Base-by-base conservation (phyloP, 345 rosid genomes). In the Anacardium occidentale region DNA sequence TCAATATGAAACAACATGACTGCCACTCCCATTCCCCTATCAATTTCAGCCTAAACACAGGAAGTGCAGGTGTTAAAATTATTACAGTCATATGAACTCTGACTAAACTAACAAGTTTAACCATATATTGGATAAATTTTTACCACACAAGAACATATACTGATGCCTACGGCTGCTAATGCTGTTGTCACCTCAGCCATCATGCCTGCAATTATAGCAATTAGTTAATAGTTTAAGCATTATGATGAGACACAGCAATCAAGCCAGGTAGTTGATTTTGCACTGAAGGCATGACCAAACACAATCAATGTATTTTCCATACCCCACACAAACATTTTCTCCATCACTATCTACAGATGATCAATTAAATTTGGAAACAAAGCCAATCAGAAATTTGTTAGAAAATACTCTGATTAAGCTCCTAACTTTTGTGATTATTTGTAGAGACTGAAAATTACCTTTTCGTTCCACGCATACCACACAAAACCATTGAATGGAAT, bases 1-100 rank as follows among this genome's bases (percentile, higher is more conserved):
- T 95, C 99, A 4, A 95, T 78, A 58, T 90, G 99, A 83, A 95
- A 89, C 69, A 95, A 72, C 89, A 92, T 89, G 74, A 92, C 96
- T 20, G 96, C 96, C 85, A 95, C 82, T 78, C 97, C 98, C 78
- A 90, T 85, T 76, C 91, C 94, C 83, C 89, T 87, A 73, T 95
- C 98, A 75, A 83, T 86, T 83, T 95, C 99, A 29, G 94, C 91
- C 99, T 95, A 74, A 73, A 62, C 48, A 75, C 12, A 8, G 62
- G 62, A 75, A 45, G 57, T 26, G 52, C 21, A 80, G 13, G 22
- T 55, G 74, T 64, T 26, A 73, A 10, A 34, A 37, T 56, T 13
- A 24, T 26, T 32, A n/a, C 24, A 14, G 25, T 44, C 11, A 32
- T n/a, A 51, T 53, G 26, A 58, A 53, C 52, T 54, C 64, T 58